Evolutionary conservation across 2,329 filamentous ascomycete genomes (phyloP).

Genomic region (Phoma sp.): DNA sequence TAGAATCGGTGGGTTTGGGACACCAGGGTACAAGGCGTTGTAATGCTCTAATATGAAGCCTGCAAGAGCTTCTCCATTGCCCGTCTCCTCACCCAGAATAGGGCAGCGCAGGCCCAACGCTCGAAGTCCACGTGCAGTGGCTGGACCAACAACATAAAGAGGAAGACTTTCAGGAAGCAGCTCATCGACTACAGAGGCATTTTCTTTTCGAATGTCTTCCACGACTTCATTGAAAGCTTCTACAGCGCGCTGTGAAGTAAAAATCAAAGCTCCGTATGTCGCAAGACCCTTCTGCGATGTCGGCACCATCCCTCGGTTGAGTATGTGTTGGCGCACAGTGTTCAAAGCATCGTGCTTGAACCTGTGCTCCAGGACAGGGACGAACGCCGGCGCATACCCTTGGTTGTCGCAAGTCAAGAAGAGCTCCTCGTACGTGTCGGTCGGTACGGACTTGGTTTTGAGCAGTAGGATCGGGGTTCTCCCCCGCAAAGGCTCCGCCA

Average conservation of each 20-base stretch:
- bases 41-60: slow-evolving; percentile 82
- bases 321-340: slow-evolving; percentile 60
- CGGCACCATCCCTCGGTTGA: slow-evolving; percentile 48
- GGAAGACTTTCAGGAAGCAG: slow-evolving; percentile 57
- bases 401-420: slow-evolving; percentile 58
- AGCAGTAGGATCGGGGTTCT: slow-evolving; percentile 69
- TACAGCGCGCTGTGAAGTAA: slow-evolving; percentile 83
- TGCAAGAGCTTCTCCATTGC: slow-evolving; percentile 82
- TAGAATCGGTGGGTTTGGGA: slow-evolving; percentile 67
- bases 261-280: slow-evolving; percentile 77
- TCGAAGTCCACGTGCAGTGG: slow-evolving; percentile 75
- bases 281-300: slow-evolving; percentile 24
- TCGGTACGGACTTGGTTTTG: slow-evolving; percentile 76
- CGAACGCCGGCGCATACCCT: slow-evolving; percentile 69
- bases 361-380: slow-evolving; percentile 77
- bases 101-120: slow-evolving; percentile 58
- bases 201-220: slow-evolving; percentile 56
- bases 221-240: slow-evolving; percentile 75
- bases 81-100: slow-evolving; percentile 80
- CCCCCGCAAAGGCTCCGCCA: slow-evolving; percentile 30
- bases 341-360: slow-evolving; percentile 67
- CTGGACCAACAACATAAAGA: slow-evolving; percentile 82
- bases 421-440: slow-evolving; percentile 74
- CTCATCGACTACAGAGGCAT: slow-evolving; percentile 29
- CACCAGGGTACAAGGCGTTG: slow-evolving; percentile 48